Evolutionary conservation across 2,329 filamentous ascomycete species (phyloP).

Genomic region (Ophiostoma fasciatum): DNA sequence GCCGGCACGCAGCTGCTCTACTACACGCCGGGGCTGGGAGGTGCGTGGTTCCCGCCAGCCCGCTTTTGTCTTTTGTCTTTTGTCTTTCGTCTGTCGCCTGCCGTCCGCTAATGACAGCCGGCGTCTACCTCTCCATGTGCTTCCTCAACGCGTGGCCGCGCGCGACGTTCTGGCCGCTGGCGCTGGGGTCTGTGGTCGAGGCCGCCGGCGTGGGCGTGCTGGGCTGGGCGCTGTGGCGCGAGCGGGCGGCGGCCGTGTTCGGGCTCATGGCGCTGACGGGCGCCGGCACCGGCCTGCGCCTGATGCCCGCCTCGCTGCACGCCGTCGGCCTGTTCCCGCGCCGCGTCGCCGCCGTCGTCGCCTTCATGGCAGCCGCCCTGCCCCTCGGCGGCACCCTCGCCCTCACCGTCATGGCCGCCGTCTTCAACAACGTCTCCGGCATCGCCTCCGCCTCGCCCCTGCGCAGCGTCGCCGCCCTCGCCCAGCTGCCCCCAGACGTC

Average conservation of each 20-base stretch:
- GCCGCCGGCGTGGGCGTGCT: constrained; percentile 43
- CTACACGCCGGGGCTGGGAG: constrained; percentile 48
- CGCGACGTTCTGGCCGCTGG: constrained; percentile 45
- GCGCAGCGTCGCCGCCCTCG: constrained; percentile 22
- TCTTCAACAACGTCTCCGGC: constrained; percentile 44
- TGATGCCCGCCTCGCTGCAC: constrained; percentile 48
- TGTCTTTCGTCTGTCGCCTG: not conserved
- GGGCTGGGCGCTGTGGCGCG: constrained; percentile 27
- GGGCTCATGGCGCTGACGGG: constrained; percentile 53
- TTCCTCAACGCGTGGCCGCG: constrained; percentile 46
- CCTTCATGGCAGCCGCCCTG: constrained; percentile 41
- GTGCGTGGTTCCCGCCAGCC: constrained; percentile 20
- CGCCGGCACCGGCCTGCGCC: constrained; percentile 45
- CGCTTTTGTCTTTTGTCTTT: not conserved
- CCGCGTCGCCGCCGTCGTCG: constrained; percentile 42
- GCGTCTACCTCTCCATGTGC: constrained; percentile 42
- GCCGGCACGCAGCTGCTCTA: constrained; percentile 31
- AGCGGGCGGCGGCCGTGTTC: constrained; percentile 25
- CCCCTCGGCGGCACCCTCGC: constrained; percentile 51
- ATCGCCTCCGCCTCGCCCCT: constrained; percentile 15
- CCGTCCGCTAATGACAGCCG: constrained; percentile 24
- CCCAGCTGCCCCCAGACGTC: constrained; percentile 18
- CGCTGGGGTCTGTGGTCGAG: constrained; percentile 40
- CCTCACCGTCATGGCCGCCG: constrained; percentile 51
- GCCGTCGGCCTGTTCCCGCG: constrained; percentile 46